Conservation (phyloP, 164 flowering plant species). For the Houttuynia cordata region DNA sequence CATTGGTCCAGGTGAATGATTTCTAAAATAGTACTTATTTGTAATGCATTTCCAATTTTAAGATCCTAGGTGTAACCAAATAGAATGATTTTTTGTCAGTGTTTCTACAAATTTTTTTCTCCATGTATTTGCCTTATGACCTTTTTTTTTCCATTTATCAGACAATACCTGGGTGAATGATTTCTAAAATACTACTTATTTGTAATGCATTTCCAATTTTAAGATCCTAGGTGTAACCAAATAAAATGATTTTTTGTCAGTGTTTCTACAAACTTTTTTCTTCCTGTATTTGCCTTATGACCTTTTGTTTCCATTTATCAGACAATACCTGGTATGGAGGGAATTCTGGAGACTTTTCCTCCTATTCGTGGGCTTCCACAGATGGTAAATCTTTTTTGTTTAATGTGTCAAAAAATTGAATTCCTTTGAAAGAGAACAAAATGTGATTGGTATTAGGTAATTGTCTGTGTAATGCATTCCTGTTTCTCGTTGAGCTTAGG, state of each 20-base stretch:
- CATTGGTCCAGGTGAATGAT: slow-evolving; percentile 56
- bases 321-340: slow-evolving; percentile 95
- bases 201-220: background rate
- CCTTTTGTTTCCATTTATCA: slow-evolving; percentile 13
- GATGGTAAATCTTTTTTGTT: slow-evolving; percentile 38
- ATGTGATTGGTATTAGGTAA: too few species aligned
- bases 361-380: slow-evolving; percentile 80
- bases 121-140: background rate
- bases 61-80: background rate
- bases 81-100: background rate
- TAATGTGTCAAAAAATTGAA: background rate
- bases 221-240: background rate
- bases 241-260: background rate
- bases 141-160: slow-evolving; percentile 13
- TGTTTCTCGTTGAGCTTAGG: slow-evolving; percentile 23
- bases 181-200: too few species aligned
- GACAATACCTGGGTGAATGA: slow-evolving; percentile 98
- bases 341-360: slow-evolving; percentile 37
- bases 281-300: background rate
- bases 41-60: background rate
- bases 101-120: background rate
- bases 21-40: too few species aligned
- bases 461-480: slow-evolving; percentile 2
- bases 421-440: too few species aligned
- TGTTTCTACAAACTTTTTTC: background rate